Conservation (phyloP, 1,284 basidiomycete species). For the Rhodotorula glutinis region DNA sequence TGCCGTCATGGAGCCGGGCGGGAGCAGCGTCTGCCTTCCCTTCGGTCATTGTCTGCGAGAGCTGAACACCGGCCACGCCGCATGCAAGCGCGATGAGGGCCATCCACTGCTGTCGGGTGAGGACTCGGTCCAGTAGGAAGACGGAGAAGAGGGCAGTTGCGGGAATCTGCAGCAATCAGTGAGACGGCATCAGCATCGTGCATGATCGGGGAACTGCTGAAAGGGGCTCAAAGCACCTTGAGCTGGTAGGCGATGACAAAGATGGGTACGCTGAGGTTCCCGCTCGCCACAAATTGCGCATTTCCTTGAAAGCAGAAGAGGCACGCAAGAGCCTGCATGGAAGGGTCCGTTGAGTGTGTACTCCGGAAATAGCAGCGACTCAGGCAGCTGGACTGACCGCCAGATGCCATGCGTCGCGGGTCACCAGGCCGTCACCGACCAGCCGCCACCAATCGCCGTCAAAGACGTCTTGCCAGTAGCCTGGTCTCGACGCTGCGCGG, state of each 20-base stretch:
- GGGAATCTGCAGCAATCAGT: conserved; percentile 48
- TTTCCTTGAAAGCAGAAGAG: conserved; percentile 47
- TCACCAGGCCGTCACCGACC: conserved; percentile 16
- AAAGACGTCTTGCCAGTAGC: conserved; percentile 13
- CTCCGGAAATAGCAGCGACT: not conserved
- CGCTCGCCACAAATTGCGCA: conserved; percentile 46
- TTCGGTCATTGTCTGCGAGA: conserved; percentile 14
- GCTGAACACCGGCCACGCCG: conserved; percentile 49
- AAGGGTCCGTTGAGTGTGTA: not conserved
- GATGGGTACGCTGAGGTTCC: conserved; percentile 47
- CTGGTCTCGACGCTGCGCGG: not conserved
- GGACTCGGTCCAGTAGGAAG: conserved; percentile 47
- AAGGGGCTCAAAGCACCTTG: conserved; percentile 44
- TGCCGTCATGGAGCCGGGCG: not conserved
- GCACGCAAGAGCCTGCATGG: conserved; percentile 32
- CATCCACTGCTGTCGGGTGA: conserved; percentile 47
- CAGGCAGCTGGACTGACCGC: conserved; percentile 17
- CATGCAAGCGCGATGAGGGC: conserved; percentile 46
- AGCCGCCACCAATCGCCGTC: conserved; percentile 34
- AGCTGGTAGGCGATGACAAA: conserved; percentile 50
- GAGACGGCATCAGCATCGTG: no score
- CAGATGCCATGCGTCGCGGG: conserved; percentile 22
- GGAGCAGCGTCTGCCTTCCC: not conserved
- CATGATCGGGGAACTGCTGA: no score
- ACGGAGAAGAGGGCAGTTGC: conserved; percentile 49